A percentile compares a stretch with the other conserved stretches of the same genome.
phyloP scores from a whole-genome alignment of 2,329 filamentous ascomycete genomes.

The Aspergillus clavatus region DNA sequence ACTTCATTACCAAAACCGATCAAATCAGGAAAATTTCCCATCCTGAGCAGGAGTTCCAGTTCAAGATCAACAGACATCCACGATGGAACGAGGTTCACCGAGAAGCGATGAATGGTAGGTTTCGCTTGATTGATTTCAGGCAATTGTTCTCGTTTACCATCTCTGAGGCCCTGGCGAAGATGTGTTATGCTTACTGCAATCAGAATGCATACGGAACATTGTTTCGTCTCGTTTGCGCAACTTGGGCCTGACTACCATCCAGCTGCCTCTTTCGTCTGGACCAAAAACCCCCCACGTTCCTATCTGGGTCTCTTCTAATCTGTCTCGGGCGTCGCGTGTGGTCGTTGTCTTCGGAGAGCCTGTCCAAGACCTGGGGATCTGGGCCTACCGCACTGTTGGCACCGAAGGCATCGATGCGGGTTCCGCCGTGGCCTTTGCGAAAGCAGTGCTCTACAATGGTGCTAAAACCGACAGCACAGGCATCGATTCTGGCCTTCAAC shows the following conservation, averaged over 20 bases:
- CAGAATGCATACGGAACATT: constrained; percentile 55
- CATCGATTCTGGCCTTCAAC: constrained; percentile 6
- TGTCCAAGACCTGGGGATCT: constrained; percentile 66
- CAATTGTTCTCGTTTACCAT: no score
- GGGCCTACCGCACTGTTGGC: constrained; percentile 64
- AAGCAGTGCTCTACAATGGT: constrained; percentile 37
- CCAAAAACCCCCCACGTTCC: constrained; percentile 57
- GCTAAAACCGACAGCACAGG: constrained; percentile 1
- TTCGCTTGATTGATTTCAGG: no score
- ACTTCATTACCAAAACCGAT: constrained; percentile 71
- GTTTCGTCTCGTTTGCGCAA: constrained; percentile 58
- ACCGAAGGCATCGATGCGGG: constrained; percentile 64
- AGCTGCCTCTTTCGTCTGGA: constrained; percentile 55
- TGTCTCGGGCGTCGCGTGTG: constrained; percentile 57
- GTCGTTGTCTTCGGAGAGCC: constrained; percentile 71
- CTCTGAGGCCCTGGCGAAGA: no score
- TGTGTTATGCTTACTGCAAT: neutral
- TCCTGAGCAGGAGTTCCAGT: constrained; percentile 68
- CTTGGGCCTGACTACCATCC: constrained; percentile 56
- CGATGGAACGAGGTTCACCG: constrained; percentile 72
- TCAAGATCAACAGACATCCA: constrained; percentile 66
- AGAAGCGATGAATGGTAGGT: constrained; percentile 66
- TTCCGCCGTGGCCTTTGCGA: constrained; percentile 62
- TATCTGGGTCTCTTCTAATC: constrained; percentile 59
- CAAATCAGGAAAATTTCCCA: constrained; percentile 67